These are phyloP conservation scores for Leptodontidium sp. DNA, from an alignment of 2,329 filamentous ascomycete species.

Conservation along the genomic window DNA sequence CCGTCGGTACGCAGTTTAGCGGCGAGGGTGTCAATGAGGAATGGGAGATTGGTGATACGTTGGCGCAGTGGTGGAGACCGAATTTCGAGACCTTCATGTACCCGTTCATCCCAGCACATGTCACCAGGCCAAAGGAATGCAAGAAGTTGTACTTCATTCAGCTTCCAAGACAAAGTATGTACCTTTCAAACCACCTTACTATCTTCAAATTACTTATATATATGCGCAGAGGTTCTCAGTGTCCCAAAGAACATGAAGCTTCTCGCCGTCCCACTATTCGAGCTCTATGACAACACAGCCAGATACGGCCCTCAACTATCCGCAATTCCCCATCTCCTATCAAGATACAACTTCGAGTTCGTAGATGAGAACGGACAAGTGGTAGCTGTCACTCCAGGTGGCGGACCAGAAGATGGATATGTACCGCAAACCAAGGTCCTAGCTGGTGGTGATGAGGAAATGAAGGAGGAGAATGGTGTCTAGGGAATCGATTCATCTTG, in stretches of 20 bases:
- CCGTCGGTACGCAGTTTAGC: constrained; percentile 81
- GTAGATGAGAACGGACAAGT: constrained; percentile 92
- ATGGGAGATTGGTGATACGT: constrained; percentile 93
- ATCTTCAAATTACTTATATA: constrained; percentile 28
- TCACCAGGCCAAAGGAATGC: constrained; percentile 96
- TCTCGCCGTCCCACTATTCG: constrained; percentile 93
- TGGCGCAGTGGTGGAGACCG: constrained; percentile 98
- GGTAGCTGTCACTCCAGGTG: constrained; percentile 83
- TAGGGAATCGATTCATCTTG: constrained; percentile 27
- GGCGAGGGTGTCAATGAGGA: constrained; percentile 90
- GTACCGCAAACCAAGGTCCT: constrained; percentile 72
- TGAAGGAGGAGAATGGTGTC: constrained; percentile 55
- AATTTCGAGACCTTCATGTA: constrained; percentile 99
- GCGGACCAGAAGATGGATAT: constrained; percentile 62
- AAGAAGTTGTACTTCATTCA: constrained; percentile 99
- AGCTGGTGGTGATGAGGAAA: constrained; percentile 66
- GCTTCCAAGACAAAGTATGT: constrained; percentile 86
- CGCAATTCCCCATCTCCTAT: constrained; percentile 93
- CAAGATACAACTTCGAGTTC: constrained; percentile 97
- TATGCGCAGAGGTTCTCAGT: constrained; percentile 79
- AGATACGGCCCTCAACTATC: constrained; percentile 96
- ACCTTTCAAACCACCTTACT: neutral
- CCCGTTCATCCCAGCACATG: constrained; percentile 94
- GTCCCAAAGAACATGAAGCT: constrained; percentile 99
- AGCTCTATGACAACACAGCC: constrained; percentile 96